These are phyloP conservation scores for Umbelopsis isabellina DNA, from an alignment of 192 early-diverging fungal species.

Conservation along the genomic window DNA sequence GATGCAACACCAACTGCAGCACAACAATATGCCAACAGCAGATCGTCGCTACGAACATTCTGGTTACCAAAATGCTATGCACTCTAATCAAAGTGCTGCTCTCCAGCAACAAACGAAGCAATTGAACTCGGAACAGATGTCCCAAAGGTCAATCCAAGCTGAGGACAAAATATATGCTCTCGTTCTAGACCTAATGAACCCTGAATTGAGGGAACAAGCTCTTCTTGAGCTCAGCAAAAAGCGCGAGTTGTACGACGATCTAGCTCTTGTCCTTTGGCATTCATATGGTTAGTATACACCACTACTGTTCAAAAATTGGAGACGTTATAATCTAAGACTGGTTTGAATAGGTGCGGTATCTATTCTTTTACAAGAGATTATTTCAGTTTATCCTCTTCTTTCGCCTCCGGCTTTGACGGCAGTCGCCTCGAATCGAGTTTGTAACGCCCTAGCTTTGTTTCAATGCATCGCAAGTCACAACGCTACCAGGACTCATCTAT, in stretches of 20 bases:
- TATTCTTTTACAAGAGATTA: conserved; percentile 93
- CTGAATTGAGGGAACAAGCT: conserved; percentile 79
- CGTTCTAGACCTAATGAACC: conserved; percentile 82
- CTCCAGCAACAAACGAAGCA: conserved; percentile 35
- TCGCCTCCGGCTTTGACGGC: conserved; percentile 87
- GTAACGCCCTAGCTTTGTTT: conserved; percentile 92
- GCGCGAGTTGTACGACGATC: conserved; percentile 92
- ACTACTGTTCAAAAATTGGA: neutral
- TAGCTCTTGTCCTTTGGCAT: conserved; percentile 97
- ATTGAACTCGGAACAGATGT: conserved; percentile 41
- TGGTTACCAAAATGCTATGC: neutral
- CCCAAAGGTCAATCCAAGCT: conserved; percentile 51
- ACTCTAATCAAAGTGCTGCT: conserved; percentile 25
- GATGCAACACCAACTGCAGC: conserved; percentile 5
- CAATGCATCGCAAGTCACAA: conserved; percentile 97
- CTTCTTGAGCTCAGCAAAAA: conserved; percentile 92
- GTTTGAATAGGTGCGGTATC: conserved; percentile 81
- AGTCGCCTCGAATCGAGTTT: conserved; percentile 91
- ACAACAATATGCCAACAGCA: neutral
- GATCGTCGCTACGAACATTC: conserved; percentile 7
- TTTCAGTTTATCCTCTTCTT: conserved; percentile 91
- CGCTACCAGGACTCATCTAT: conserved; percentile 85
- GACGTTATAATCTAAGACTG: neutral
- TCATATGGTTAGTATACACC: conserved; percentile 70
- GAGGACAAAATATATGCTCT: conserved; percentile 90